Conservation (phyloP, 164 flowering plant genomes). For the Aristolochia fimbriata region DNA sequence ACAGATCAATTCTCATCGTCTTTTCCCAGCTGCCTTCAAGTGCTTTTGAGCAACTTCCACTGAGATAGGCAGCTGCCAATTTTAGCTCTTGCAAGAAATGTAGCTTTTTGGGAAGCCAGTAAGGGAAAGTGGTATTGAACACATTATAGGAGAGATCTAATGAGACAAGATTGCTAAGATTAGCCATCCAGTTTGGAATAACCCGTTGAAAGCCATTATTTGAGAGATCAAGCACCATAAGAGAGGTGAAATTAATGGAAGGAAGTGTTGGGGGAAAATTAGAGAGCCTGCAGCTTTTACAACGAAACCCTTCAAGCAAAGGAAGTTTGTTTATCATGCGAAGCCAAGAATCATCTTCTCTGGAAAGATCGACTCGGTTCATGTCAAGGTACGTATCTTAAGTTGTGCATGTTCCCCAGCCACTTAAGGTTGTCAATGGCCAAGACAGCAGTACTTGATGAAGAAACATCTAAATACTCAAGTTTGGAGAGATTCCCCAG, state of each 20-base stretch:
- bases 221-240: constrained; percentile 8
- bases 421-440: constrained; percentile 3
- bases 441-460: neutral
- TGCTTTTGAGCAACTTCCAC: neutral
- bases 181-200: constrained; percentile 7
- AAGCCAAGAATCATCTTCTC: constrained; percentile 6
- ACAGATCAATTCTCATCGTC: neutral
- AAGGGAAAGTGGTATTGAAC: neutral
- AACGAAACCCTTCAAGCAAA: constrained; percentile 5
- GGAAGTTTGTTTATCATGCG: constrained; percentile 5
- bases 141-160: neutral
- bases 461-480: neutral
- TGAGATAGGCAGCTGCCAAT: too few relatives aligned
- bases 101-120: constrained; percentile 1
- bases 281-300: neutral
- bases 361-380: neutral
- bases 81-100: neutral
- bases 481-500: constrained; percentile 12
- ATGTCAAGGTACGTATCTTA: neutral
- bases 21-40: neutral
- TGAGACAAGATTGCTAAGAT: constrained; percentile 1
- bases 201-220: neutral
- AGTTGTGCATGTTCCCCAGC: constrained; percentile 5
- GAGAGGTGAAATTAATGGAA: constrained; percentile 11
- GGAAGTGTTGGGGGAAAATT: neutral